phyloP scores from a whole-genome alignment of 371 early-diverging fungal species.

The Mortierella sp. region DNA sequence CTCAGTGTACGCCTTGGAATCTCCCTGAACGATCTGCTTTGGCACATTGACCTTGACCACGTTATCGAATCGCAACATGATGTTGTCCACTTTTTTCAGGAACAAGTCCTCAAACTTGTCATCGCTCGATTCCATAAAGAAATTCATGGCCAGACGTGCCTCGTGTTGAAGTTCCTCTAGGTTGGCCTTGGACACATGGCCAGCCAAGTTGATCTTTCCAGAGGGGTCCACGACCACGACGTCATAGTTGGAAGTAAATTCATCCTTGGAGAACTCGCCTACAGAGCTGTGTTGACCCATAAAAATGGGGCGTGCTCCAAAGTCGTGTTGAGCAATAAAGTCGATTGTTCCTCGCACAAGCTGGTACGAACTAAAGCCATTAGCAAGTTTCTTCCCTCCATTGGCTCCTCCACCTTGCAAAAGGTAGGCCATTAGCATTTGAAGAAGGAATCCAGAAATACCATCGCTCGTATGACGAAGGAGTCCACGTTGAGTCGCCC shows the following conservation, averaged over 20 bases:
- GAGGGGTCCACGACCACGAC: conserved; percentile 88
- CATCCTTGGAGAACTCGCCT: conserved; percentile 64
- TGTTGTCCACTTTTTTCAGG: conserved; percentile 73
- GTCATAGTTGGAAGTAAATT: conserved; percentile 73
- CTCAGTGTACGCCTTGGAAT: conserved; percentile 56
- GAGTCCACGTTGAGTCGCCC: conserved; percentile 84
- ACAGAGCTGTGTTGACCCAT: conserved; percentile 62
- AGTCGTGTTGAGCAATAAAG: conserved; percentile 84
- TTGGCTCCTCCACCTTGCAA: conserved; percentile 73
- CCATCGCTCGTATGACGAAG: conserved; percentile 53
- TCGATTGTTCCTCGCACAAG: conserved; percentile 87
- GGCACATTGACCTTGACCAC: conserved; percentile 57
- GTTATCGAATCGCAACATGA: conserved; percentile 74
- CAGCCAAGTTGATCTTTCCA: conserved; percentile 84
- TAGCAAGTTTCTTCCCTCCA: conserved; percentile 68
- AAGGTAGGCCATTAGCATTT: conserved; percentile 89
- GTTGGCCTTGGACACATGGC: conserved; percentile 64
- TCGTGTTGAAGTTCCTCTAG: conserved; percentile 76
- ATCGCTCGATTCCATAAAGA: conserved; percentile 66
- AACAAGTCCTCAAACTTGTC: conserved; percentile 83
- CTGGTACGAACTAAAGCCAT: conserved; percentile 87
- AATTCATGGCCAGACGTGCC: conserved; percentile 67
- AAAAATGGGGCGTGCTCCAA: conserved; percentile 74
- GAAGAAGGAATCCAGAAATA: conserved; percentile 81
- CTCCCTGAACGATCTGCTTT: conserved; percentile 28